These are phyloP conservation scores for Penium margaritaceum DNA, from an alignment of 139 green algal species.

Conservation along the genomic window DNA sequence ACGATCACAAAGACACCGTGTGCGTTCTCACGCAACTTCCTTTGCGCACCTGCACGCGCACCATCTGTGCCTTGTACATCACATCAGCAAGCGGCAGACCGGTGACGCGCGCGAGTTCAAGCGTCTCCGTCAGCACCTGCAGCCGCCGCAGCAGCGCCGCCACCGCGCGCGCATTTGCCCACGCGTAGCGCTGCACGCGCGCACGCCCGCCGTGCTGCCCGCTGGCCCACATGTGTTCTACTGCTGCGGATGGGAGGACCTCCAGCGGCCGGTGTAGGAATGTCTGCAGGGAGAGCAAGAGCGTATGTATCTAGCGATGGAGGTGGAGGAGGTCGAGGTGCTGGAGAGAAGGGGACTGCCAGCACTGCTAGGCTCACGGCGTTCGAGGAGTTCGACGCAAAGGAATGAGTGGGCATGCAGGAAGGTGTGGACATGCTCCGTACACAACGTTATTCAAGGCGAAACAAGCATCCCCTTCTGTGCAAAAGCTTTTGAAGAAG, in stretches of 20 bases:
- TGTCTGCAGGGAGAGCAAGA: background rate
- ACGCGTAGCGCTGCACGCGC: conserved; percentile 7
- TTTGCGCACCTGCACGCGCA: conserved; percentile 13
- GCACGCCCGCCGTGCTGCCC: background rate
- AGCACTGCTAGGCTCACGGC: too few relatives aligned
- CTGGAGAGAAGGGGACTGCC: too few relatives aligned
- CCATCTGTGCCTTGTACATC: conserved; percentile 39
- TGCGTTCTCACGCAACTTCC: background rate
- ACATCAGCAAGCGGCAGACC: conserved; percentile 65
- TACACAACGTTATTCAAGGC: too few relatives aligned
- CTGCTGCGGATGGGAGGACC: conserved; percentile 13
- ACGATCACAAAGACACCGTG: background rate
- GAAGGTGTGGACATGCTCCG: too few relatives aligned
- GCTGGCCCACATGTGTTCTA: conserved; percentile 13
- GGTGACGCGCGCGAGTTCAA: conserved; percentile 74
- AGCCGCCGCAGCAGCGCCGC: conserved; percentile 57
- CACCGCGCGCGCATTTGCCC: background rate
- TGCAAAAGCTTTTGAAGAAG: too few relatives aligned
- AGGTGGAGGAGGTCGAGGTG: background rate
- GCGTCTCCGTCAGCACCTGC: conserved; percentile 61
- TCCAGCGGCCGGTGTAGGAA: conserved; percentile 11
- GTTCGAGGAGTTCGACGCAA: too few relatives aligned
- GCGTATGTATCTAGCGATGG: background rate
- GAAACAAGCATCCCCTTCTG: too few relatives aligned
- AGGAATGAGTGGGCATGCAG: too few relatives aligned